Base-by-base conservation (phyloP, 179 eudicot genomes). In the Actinidia arguta region DNA sequence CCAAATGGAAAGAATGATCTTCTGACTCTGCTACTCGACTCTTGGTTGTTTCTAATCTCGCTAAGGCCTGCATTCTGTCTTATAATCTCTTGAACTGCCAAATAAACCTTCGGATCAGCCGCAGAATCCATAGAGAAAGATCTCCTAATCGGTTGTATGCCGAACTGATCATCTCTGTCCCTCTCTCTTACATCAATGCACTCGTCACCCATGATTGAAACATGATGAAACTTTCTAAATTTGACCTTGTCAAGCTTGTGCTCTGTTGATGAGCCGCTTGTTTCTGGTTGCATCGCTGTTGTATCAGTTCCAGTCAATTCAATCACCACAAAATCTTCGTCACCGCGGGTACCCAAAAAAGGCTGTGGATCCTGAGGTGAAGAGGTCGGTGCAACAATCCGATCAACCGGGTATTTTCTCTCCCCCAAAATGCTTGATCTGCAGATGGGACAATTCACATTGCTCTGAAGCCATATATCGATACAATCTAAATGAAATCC, bases 321-420 rank as follows among this genome's bases (percentile, higher is more conserved):
- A 36, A 27, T 67, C 72, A 67, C 72, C 47, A 25, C 39, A 9
- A 42, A 73, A 24, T 52, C 63, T 9, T 72, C 58, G 79, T 52
- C 83, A 75, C 93, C 92, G 92, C 90, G 36, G 24, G 68, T n/a
- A 36, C 55, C 78, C 8, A 22, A 8, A 42, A 78, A 79, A 1
- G 82, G 77, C 84, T 80, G 83, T 4, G 84, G 62, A 52, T 91
- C 94, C 72, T 90, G 95, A 44, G 98, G 98, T 0, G 98, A 94
- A 55, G 98, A 94, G 55, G 82, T 94, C 2, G 98, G 98, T 0
- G 98, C 96, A 36, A 87, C 82, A 55, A 93, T 90, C 42, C 75
- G 90, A 70, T 92, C 93, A 13, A 85, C 71, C n/a, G 88, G 90
- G 72, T 83, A 83, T 42, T 78, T 86, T 3, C 85, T 85, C 51